Evolutionary conservation across 2,329 filamentous ascomycete species (phyloP), one percentile per base, ranked within the genome.

Genomic region (Claviceps capensis): DNA sequence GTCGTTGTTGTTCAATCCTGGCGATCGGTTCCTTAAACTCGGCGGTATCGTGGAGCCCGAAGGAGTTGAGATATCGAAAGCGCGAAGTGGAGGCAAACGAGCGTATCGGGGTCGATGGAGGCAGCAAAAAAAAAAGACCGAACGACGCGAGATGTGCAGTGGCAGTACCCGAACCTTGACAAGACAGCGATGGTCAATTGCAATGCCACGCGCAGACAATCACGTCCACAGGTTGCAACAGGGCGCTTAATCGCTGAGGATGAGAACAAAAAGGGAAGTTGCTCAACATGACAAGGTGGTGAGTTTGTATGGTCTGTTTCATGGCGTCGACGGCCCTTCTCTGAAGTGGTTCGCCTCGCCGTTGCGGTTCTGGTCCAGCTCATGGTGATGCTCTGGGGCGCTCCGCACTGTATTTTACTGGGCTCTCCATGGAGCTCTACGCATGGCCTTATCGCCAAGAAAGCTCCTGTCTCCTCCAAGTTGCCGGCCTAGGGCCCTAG

Each of bases 11-110:
- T 42, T 47, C 16, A 23, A 14, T 23, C 44, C 34, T 13, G 23
- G 49, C 49, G 22, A 51, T 37, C 17, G 36, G 23, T 23, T 49
- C 30, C 47, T 52, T 17, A 61, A 56, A 58, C 57, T 63, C 4
- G 19, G 64, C 23, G 40, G 23, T 11, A 47, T 49, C 49, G 42
- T 49, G 16, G 42, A 47, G 37, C 19, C 42, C 44, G 23, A 4
- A 22, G 42, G 36, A 23, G 36, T 47, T 46, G 34, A 41, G 42
- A 52, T 41, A 47, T 46, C 47, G 52, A 52, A 40, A n/a, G 46
- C 42, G 52, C 34, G 17, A 47, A 6, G 16, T 13, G 42, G 5
- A 45, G 52, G 48, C 46, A 52, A 52, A 44, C 49, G 52, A 52
- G 49, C 26, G 52, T 34, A 42, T 41, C 40, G 13, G 30, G 19